Evolutionary conservation across 441 rosid genomes (phyloP), one percentile per base, ranked within the genome.

Genomic region (Syzygium malaccense): DNA sequence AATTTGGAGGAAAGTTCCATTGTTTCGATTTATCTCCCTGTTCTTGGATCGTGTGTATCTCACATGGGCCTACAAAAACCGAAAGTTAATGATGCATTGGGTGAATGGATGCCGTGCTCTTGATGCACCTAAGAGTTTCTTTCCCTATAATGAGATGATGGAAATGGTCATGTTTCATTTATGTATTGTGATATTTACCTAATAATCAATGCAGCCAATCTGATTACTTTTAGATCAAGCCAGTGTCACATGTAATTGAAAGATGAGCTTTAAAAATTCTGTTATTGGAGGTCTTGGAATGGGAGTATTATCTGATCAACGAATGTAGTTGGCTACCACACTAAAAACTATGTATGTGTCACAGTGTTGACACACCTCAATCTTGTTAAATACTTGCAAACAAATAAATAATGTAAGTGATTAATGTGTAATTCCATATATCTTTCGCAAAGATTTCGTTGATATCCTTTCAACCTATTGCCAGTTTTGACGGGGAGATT

Each of bases 211-310:
- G 83, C 51, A 75, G 41, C 83, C 51, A 41, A 75, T 37, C 41
- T 14, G 0, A 20, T 71, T 37, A 20, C 28, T 6, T 6, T 0
- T 3, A 71, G 80, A 1, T 49, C 37, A 71, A 71, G 28, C n/a
- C 3, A 71, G 15, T 33, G 80, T 71, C 80, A 71, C 51, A 20
- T 7, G 28, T 37, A 20, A 68, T 68, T 68, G 26, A 26, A 68
- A 9, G 79, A 68, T 9, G 79, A 68, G 4, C 14, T 68, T 68
- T 9, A 37, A 11, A 68, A 37, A 71, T 33, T 37, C 8, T 71
- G 48, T 49, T 20, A 71, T 71, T 37, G 17, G 51, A 71, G 37
- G 80, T 37, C 83, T 37, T 37, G 51, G 51, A 75, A 20, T 37
- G 83, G 9, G 5, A 37, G 23, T 75, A 20, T 41, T 23, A 75